Evolutionary conservation across 2,329 filamentous ascomycete species (phyloP), one percentile per base, ranked within the genome.

Genomic region (Cercospora zeae-maydis): DNA sequence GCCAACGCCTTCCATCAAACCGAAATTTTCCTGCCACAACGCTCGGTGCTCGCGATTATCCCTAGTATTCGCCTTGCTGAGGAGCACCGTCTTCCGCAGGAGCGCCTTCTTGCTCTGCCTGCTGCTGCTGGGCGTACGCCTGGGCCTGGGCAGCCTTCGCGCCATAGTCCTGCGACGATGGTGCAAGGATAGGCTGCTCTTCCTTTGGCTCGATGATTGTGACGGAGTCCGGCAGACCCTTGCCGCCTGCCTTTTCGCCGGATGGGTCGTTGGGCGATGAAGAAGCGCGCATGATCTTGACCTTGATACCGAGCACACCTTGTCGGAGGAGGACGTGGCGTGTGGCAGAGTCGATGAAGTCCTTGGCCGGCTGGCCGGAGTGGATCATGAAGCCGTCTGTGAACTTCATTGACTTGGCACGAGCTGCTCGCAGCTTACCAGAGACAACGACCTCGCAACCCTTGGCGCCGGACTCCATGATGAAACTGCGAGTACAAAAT

Each of bases 341-440:
- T 78, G 95, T 98, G 75, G 96, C 96, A 77, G 84, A 87, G 87
- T 99, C 95, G 81, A 99, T 99, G 86, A 99, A 99, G 85, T 99
- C 95, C 84, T 96, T 93, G 78, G 93, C 95, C 78, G 95, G 95
- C 83, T 99, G 95, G 84, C 95, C 95, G 78, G 95, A 99, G 91
- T 99, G 95, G 84, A 99, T 99, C 95, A 99, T 99, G 92, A 99
- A 99, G 81, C 95, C 95, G 83, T 99, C 87, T 82, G 95, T 99
- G 90, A 99, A 99, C 90, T 99, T 99, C 95, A 99, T 99, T 85
- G 87, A 92, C 92, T 99, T 99, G 83, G 95, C 95, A 86, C 95
- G 92, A 78, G 95, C 95, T 81, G 95, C 95, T 79, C 95, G 90
- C 76, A 99, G 91, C 89, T 99, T 99, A 82, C 95, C 95, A 75